These are phyloP conservation scores for Cucumis variabilis DNA, from an alignment of 331 rosid species.

Conservation along the genomic window DNA sequence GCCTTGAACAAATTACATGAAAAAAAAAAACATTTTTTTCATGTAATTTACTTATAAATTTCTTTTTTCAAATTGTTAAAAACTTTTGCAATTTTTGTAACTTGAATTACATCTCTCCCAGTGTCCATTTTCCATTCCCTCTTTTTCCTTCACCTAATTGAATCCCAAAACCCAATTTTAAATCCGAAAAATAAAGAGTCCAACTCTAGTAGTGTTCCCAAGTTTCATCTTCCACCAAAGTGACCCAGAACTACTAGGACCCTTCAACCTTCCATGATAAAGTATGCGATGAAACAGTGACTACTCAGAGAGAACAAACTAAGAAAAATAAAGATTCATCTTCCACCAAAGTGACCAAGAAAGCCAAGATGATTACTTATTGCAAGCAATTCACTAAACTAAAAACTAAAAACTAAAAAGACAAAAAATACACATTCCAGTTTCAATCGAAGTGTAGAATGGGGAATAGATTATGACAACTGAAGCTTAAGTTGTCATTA, in stretches of 20 bases:
- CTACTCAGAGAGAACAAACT: neutral
- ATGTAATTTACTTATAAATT: no score
- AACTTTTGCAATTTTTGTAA: no score
- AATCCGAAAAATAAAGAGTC: no score
- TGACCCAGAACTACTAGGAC: neutral
- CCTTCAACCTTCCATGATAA: neutral
- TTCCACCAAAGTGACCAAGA: neutral
- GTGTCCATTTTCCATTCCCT: no score
- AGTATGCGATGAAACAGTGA: neutral
- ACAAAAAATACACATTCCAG: neutral
- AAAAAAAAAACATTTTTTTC: no score
- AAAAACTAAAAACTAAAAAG: no score
- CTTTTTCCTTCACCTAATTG: no score
- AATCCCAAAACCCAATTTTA: no score
- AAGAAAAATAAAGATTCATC: neutral
- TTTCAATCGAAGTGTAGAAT: neutral
- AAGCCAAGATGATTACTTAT: neutral
- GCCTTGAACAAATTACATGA: no score
- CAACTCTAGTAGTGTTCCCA: no score
- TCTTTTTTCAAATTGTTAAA: no score
- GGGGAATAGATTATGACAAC: neutral
- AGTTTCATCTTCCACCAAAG: neutral
- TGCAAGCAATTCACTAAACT: neutral
- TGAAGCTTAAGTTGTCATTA: neutral
- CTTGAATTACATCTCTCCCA: no score